phyloP scores from a whole-genome alignment of 805 yeast genomes.

The Yarrowia deformans region DNA sequence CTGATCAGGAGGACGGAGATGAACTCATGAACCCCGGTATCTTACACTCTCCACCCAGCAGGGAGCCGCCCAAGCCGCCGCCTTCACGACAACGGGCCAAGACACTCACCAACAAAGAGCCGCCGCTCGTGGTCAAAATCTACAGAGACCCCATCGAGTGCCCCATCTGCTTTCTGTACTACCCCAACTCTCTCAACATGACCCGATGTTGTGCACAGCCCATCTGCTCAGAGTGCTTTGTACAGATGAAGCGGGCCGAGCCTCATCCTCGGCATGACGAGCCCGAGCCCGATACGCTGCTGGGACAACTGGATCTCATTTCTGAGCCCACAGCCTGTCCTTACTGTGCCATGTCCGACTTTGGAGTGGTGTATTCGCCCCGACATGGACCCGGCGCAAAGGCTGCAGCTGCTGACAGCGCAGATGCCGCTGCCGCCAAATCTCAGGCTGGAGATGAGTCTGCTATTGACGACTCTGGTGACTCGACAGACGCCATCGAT shows the following conservation, averaged over 20 bases:
- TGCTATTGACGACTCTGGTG: slow-evolving; percentile 21
- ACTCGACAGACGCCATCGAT: slow-evolving; percentile 5
- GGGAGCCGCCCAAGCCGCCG: slow-evolving; percentile 4
- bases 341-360: slow-evolving; percentile 85
- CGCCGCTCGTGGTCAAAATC: slow-evolving; percentile 59
- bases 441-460: slow-evolving; percentile 2
- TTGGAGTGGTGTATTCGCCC: slow-evolving; percentile 83
- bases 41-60: slow-evolving; percentile 11
- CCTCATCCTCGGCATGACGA: slow-evolving; percentile 91
- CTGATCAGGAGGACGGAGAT: slow-evolving; percentile 17
- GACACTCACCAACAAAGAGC: slow-evolving; percentile 42
- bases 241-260: slow-evolving; percentile 86
- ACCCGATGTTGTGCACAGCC: slow-evolving; percentile 93
- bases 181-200: slow-evolving; percentile 76
- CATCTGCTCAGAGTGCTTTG: slow-evolving; percentile 95
- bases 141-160: slow-evolving; percentile 81
- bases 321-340: slow-evolving; percentile 94
- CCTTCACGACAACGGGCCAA: slow-evolving; percentile 11
- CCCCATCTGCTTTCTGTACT: slow-evolving; percentile 91
- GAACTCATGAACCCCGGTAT: slow-evolving; percentile 34
- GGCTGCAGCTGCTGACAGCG: background rate
- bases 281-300: slow-evolving; percentile 26
- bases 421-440: slow-evolving; percentile 14
- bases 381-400: slow-evolving; percentile 54
- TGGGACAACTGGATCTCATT: slow-evolving; percentile 55